phyloP scores from a whole-genome alignment of 768 basidiomycete genomes.

The Auriculariales sp. region DNA sequence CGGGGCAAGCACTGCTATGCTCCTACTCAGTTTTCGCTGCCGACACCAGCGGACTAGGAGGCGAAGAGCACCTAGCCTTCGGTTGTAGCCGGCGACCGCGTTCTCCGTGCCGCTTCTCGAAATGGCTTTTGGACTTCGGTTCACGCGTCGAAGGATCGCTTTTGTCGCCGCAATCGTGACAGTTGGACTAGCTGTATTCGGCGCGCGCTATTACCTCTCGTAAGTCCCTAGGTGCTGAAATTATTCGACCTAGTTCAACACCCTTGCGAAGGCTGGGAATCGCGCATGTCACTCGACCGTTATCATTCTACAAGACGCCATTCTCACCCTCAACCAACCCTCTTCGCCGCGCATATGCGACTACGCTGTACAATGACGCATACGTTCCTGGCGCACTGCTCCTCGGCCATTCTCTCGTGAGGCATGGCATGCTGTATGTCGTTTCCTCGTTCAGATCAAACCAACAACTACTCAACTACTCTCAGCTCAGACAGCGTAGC shows the following conservation, averaged over 20 bases:
- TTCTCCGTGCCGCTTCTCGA: too few species aligned
- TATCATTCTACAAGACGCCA: conserved; percentile 2
- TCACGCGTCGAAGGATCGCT: too few species aligned
- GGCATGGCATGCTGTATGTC: conserved; percentile 5
- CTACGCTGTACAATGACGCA: conserved; percentile 3
- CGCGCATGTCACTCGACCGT: conserved; percentile 1
- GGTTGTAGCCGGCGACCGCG: too few species aligned
- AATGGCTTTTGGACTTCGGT: too few species aligned
- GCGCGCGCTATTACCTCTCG: not conserved
- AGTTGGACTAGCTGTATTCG: not conserved
- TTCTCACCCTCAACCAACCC: not conserved
- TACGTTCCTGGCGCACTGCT: conserved; percentile 6
- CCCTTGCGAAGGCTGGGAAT: not conserved
- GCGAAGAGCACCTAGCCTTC: too few species aligned
- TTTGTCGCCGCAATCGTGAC: too few species aligned
- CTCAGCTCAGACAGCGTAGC: not conserved
- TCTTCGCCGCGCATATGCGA: conserved; percentile 4
- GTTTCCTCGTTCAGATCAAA: not conserved
- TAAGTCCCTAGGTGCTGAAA: not conserved
- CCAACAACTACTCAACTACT: not conserved
- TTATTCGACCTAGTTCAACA: not conserved
- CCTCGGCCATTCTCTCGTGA: conserved; percentile 2
- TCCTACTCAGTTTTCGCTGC: too few species aligned
- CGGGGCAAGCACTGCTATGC: too few species aligned
- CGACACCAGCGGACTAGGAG: too few species aligned